A percentile compares a stretch with the other conserved stretches of the same genome.
phyloP scores from a whole-genome alignment of 2,329 filamentous ascomycete genomes.

The Diplodia mutila region DNA sequence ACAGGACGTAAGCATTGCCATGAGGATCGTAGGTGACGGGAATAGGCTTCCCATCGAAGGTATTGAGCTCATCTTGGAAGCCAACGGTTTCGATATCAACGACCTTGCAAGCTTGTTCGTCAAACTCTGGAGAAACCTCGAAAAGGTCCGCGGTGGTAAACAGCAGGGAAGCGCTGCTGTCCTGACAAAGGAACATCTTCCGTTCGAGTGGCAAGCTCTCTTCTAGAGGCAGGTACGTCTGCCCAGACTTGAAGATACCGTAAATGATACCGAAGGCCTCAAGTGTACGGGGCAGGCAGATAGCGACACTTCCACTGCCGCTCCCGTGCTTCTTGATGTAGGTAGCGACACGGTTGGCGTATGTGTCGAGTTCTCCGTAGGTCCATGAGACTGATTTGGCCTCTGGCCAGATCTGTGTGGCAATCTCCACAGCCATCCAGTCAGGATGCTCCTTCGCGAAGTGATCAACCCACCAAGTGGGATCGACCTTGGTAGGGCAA shows the following conservation, averaged over 20 bases:
- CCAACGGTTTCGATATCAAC: neutral
- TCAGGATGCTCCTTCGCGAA: slow-evolving; percentile 61
- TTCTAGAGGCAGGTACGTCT: slow-evolving; percentile 44
- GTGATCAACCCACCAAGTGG: slow-evolving; percentile 75
- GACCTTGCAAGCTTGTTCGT: slow-evolving; percentile 30
- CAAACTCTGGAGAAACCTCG: slow-evolving; percentile 30
- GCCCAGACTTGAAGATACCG: slow-evolving; percentile 43
- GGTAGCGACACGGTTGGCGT: slow-evolving; percentile 33
- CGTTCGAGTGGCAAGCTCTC: slow-evolving; percentile 42
- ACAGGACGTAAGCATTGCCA: slow-evolving; percentile 62
- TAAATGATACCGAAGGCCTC: slow-evolving; percentile 71
- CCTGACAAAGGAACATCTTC: slow-evolving; percentile 38
- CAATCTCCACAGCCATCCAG: slow-evolving; percentile 67
- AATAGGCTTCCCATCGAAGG: neutral
- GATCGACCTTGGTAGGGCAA: slow-evolving; percentile 57
- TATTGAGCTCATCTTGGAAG: slow-evolving; percentile 19
- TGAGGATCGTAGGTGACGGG: slow-evolving; percentile 9
- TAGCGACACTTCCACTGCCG: slow-evolving; percentile 59
- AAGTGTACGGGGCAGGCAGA: slow-evolving; percentile 77
- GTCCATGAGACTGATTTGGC: slow-evolving; percentile 56
- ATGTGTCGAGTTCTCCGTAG: slow-evolving; percentile 25
- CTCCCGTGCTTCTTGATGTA: slow-evolving; percentile 48
- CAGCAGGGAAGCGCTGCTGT: slow-evolving; percentile 29
- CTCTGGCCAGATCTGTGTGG: slow-evolving; percentile 52
- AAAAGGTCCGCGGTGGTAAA: slow-evolving; percentile 27